phyloP scores from a whole-genome alignment of 2,329 filamentous ascomycete species.

The Neofusicoccum kwambonambiense region DNA sequence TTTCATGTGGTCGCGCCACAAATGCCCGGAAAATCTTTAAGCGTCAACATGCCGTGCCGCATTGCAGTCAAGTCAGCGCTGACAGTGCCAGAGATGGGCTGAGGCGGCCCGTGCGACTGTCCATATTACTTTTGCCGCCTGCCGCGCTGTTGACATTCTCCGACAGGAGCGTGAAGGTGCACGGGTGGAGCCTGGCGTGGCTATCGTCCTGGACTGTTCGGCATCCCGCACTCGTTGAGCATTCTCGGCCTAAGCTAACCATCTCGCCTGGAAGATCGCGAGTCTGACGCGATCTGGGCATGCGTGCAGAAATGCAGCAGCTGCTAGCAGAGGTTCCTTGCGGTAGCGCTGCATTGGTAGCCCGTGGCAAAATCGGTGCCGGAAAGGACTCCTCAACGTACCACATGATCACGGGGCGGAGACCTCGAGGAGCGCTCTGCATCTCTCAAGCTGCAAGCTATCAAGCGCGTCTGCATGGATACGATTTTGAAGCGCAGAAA shows the following conservation, averaged over 20 bases:
- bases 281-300: not conserved
- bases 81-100: conserved; percentile 3
- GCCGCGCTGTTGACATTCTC: not conserved
- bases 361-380: not conserved
- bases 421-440: conserved; percentile 5
- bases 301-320: not conserved
- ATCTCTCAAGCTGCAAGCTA: not conserved
- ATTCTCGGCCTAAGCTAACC: not conserved
- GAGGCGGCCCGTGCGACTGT: not conserved
- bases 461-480: conserved; percentile 1
- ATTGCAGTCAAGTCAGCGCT: conserved; percentile 14
- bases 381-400: not conserved
- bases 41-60: conserved; percentile 4
- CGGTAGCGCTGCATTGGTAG: not conserved
- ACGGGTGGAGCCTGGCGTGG: not conserved
- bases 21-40: not conserved
- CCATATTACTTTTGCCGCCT: not conserved
- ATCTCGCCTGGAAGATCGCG: not conserved
- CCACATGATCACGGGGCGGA: not conserved
- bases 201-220: not conserved
- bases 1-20: conserved; percentile 1
- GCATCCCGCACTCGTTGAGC: not conserved
- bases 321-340: not conserved
- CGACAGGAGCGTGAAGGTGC: not conserved
- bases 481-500: conserved; percentile 2